Evolutionary conservation across 768 basidiomycete species (phyloP).

Genomic region (Russula sp.): DNA sequence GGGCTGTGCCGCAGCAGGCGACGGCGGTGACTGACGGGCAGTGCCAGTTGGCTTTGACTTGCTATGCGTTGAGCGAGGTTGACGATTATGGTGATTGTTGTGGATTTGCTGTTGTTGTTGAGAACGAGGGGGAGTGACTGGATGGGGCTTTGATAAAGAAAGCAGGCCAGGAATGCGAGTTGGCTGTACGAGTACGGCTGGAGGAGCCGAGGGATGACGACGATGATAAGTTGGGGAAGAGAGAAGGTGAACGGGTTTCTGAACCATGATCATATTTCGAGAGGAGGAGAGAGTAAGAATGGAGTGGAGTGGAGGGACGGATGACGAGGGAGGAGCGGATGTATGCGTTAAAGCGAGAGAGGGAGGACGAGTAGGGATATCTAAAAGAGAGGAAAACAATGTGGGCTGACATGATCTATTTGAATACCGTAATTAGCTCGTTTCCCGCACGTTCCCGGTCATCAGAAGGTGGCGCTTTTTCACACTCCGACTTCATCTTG

Average conservation of each 20-base stretch:
- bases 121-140: conserved; percentile 32
- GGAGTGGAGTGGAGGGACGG: conserved; percentile 9
- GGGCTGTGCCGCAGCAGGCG: conserved; percentile 28
- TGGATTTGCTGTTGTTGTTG: conserved; percentile 35
- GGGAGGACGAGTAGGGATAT: conserved; percentile 11
- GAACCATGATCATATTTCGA: conserved; percentile 39
- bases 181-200: conserved; percentile 61
- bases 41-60: conserved; percentile 29
- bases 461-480: conserved; percentile 23
- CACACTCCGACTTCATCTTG: conserved; percentile 13
- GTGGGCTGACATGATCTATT: conserved; percentile 18
- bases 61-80: conserved; percentile 34
- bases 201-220: conserved; percentile 65
- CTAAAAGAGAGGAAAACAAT: background rate
- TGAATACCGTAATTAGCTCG: conserved; percentile 3
- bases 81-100: conserved; percentile 21
- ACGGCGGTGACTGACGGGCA: conserved; percentile 11
- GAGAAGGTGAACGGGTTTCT: conserved; percentile 33
- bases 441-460: conserved; percentile 2
- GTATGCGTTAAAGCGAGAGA: conserved; percentile 27
- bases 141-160: conserved; percentile 55
- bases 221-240: conserved; percentile 40
- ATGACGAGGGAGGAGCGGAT: conserved; percentile 21
- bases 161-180: conserved; percentile 71
- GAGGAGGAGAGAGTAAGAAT: background rate